Conservation (phyloP, 805 yeast genomes). For the Candida tallmaniae region DNA sequence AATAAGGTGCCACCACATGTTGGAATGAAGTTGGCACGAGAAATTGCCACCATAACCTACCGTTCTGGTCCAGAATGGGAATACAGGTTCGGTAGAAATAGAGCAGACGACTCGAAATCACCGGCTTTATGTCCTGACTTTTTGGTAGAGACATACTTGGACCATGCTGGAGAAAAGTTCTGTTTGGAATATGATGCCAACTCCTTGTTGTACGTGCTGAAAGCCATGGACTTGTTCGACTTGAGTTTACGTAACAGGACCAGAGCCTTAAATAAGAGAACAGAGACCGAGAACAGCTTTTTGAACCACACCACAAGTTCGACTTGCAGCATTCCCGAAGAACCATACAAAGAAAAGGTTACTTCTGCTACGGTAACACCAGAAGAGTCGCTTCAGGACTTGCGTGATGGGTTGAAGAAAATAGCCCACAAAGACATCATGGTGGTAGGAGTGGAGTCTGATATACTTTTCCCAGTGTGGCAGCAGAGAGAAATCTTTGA, state of each 20-base stretch:
- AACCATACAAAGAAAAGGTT: conserved; percentile 53
- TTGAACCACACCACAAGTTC: conserved; percentile 5
- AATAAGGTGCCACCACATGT: conserved; percentile 81
- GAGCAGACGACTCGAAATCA: conserved; percentile 71
- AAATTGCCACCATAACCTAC: conserved; percentile 90
- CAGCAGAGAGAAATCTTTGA: conserved; percentile 81
- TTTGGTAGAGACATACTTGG: conserved; percentile 85
- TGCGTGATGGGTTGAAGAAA: conserved; percentile 58
- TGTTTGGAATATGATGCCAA: conserved; percentile 89
- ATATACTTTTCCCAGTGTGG: conserved; percentile 89
- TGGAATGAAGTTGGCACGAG: conserved; percentile 92
- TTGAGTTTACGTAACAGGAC: conserved; percentile 49
- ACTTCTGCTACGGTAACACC: conserved; percentile 41
- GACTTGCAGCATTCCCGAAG: conserved; percentile 32
- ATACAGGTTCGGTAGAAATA: conserved; percentile 79
- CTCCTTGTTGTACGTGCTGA: conserved; percentile 79
- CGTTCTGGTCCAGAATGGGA: conserved; percentile 98
- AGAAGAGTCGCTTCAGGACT: conserved; percentile 58
- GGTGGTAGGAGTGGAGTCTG: conserved; percentile 90
- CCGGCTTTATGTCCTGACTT: conserved; percentile 95
- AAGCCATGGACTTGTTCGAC: conserved; percentile 94
- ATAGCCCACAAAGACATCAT: conserved; percentile 63
- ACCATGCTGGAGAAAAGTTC: conserved; percentile 93
- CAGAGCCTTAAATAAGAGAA: conserved; percentile 40
- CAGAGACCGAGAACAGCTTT: conserved; percentile 28